Percentiles rank a stretch among this genome's conserved stretches.
phyloP scores from a whole-genome alignment of 2,329 filamentous ascomycete genomes.

The Mariannaea elegans region DNA sequence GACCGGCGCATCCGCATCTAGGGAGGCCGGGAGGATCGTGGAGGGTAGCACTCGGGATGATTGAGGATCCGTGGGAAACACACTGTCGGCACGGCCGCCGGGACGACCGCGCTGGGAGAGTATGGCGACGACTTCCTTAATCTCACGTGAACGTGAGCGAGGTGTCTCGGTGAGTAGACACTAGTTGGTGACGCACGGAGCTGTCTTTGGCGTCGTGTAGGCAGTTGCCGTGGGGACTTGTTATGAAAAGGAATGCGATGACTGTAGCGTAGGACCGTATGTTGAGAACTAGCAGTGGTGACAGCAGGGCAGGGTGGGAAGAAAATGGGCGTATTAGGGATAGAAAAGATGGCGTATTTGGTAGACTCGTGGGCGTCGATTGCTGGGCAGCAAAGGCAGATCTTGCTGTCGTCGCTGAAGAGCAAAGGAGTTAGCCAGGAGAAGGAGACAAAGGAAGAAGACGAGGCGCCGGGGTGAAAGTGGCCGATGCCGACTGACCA shows the following conservation, averaged over 20 bases:
- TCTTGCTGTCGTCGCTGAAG: constrained; percentile 36
- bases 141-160: constrained; percentile 37
- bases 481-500: constrained; percentile 29
- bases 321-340: constrained; percentile 2
- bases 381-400: constrained; percentile 29
- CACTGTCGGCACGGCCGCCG: constrained; percentile 53
- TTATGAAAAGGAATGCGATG: constrained; percentile 6
- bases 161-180: constrained; percentile 19
- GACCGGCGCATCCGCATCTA: constrained; percentile 41
- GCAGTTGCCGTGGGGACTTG: constrained; percentile 12
- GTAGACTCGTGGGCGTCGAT: constrained; percentile 15
- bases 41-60: constrained; percentile 43
- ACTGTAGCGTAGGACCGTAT: background rate
- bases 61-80: constrained; percentile 60
- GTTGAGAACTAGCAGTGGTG: constrained; percentile 7
- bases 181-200: constrained; percentile 28
- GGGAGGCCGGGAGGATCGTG: constrained; percentile 38
- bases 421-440: constrained; percentile 33
- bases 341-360: background rate
- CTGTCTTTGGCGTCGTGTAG: constrained; percentile 28
- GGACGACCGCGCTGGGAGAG: constrained; percentile 53
- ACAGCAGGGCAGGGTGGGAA: background rate
- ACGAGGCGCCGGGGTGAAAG: constrained; percentile 22
- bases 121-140: constrained; percentile 39
- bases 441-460: constrained; percentile 33